Evolutionary conservation across 768 basidiomycete species (phyloP).

Genomic region (Galerina marginata): DNA sequence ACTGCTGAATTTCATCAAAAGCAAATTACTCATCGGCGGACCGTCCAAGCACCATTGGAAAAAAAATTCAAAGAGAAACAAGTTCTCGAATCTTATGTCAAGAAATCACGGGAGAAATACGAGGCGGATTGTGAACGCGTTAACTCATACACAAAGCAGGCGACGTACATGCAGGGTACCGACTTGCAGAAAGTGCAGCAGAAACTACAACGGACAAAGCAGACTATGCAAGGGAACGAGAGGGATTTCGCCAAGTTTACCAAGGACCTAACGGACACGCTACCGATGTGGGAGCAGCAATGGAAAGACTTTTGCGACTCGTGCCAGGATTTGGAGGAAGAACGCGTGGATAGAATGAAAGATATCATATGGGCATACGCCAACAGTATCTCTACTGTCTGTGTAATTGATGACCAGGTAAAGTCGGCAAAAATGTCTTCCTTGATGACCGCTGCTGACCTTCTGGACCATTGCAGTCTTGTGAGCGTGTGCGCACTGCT

Average conservation of each 20-base stretch:
- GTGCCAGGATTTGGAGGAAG: slow-evolving; percentile 98
- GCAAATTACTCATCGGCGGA: slow-evolving; percentile 73
- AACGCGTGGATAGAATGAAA: slow-evolving; percentile 91
- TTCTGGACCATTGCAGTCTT: slow-evolving; percentile 61
- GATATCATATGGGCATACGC: slow-evolving; percentile 95
- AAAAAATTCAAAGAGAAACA: slow-evolving; percentile 89
- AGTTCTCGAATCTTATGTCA: slow-evolving; percentile 82
- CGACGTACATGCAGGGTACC: slow-evolving; percentile 81
- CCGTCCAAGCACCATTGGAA: slow-evolving; percentile 76
- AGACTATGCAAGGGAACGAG: slow-evolving; percentile 90
- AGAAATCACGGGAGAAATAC: slow-evolving; percentile 89
- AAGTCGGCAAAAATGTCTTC: slow-evolving; percentile 1
- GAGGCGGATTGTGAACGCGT: slow-evolving; percentile 88
- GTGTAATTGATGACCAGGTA: slow-evolving; percentile 94
- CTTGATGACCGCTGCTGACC: slow-evolving; percentile 5
- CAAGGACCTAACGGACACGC: slow-evolving; percentile 72
- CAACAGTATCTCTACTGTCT: slow-evolving; percentile 92
- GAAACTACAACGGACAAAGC: slow-evolving; percentile 83
- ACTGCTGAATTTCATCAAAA: slow-evolving; percentile 63
- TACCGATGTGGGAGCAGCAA: slow-evolving; percentile 84
- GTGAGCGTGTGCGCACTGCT: slow-evolving; percentile 84
- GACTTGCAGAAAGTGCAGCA: slow-evolving; percentile 86
- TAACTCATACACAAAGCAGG: slow-evolving; percentile 89
- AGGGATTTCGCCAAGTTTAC: slow-evolving; percentile 87
- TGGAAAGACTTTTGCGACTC: slow-evolving; percentile 96